Conservation (phyloP, 345 rosid genomes). For the Cardamine occulta region DNA sequence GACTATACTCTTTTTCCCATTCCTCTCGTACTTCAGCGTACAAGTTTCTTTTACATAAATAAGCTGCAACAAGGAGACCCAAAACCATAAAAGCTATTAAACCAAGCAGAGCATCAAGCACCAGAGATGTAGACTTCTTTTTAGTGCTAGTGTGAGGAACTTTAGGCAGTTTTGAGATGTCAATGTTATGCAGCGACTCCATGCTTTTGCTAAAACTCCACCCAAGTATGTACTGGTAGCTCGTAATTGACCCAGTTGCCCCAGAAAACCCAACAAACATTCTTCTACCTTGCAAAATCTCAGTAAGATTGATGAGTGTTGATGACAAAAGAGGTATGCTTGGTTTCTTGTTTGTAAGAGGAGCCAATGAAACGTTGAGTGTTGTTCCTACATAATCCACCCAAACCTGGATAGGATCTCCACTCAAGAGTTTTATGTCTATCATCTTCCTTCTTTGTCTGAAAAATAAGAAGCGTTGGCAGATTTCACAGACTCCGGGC, state of each 20-base stretch:
- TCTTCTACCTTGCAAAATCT: conserved; percentile 46
- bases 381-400: conserved; percentile 59
- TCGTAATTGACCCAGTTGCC: conserved; percentile 48
- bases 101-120: conserved; percentile 40
- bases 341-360: conserved; percentile 45
- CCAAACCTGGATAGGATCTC: conserved; percentile 59
- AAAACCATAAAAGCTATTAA: conserved; percentile 32
- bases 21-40: conserved; percentile 61
- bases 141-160: conserved; percentile 39
- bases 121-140: conserved; percentile 12
- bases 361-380: conserved; percentile 57
- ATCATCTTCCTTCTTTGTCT: conserved; percentile 22
- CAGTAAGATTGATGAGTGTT: conserved; percentile 47
- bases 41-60: conserved; percentile 45
- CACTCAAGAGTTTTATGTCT: conserved; percentile 49
- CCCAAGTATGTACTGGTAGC: conserved; percentile 59
- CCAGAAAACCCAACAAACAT: conserved; percentile 67
- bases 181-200: conserved; percentile 40
- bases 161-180: conserved; percentile 55
- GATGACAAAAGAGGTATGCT: conserved; percentile 57
- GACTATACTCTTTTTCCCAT: conserved; percentile 65
- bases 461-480: conserved; percentile 50
- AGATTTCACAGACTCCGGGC: conserved; percentile 42
- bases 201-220: conserved; percentile 69
- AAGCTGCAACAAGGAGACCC: conserved; percentile 33